Evolutionary conservation across 495 filamentous ascomycete genomes (phyloP).

Genomic region (Podospora pseudopauciseta): DNA sequence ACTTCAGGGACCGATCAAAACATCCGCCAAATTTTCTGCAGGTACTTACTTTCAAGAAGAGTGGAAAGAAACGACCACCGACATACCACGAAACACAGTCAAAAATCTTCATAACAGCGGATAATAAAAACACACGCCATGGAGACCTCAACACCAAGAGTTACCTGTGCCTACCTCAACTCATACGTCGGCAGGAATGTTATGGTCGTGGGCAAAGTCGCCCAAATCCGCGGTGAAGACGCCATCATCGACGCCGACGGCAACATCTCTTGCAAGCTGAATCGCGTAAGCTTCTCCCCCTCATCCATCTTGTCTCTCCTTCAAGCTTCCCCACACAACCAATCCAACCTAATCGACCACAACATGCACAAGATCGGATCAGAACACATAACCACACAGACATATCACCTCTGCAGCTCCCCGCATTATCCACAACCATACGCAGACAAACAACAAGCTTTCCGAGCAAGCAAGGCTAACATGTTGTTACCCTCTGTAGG

Average conservation of each 20-base stretch:
- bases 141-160: slow-evolving; percentile 59
- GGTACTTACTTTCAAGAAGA: neutral
- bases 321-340: neutral
- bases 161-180: slow-evolving; percentile 64
- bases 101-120: neutral
- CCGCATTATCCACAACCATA: neutral
- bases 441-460: slow-evolving; percentile 3
- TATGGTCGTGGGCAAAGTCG: slow-evolving; percentile 81
- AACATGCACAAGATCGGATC: neutral
- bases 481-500: slow-evolving; percentile 40
- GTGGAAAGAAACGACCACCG: neutral
- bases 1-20: slow-evolving; percentile 1
- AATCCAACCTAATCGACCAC: neutral
- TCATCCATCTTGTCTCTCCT: neutral
- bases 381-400: slow-evolving; percentile 2
- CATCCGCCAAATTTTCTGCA: neutral
- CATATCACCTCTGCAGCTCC: neutral
- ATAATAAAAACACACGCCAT: slow-evolving; percentile 24
- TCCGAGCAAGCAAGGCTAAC: neutral
- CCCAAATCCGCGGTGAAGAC: slow-evolving; percentile 72
- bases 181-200: slow-evolving; percentile 69
- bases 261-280: slow-evolving; percentile 66
- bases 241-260: slow-evolving; percentile 76
- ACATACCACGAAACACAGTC: neutral
- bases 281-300: slow-evolving; percentile 51